phyloP scores from a whole-genome alignment of 805 yeast genomes.

The Saturnispora zaruensis region DNA sequence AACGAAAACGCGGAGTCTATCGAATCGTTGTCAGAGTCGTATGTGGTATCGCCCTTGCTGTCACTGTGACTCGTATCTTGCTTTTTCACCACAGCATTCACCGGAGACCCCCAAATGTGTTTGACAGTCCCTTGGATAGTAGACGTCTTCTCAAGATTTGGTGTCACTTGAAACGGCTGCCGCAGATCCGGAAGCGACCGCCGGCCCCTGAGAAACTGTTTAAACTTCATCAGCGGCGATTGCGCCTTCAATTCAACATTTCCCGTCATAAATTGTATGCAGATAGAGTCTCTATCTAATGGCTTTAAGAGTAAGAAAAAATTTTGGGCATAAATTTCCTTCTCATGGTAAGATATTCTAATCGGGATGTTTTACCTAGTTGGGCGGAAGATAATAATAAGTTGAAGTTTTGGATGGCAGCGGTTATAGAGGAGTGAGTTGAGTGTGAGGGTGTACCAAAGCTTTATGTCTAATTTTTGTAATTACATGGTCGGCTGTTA shows the following conservation, averaged over 20 bases:
- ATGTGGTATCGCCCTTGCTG: neutral
- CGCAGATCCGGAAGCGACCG: slow-evolving; percentile 8
- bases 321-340: neutral
- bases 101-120: slow-evolving; percentile 22
- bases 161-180: neutral
- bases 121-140: slow-evolving; percentile 27
- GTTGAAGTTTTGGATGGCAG: too few relatives aligned
- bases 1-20: slow-evolving; percentile 4
- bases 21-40: neutral
- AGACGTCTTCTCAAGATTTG: slow-evolving; percentile 7
- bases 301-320: neutral
- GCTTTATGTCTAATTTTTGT: too few relatives aligned
- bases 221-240: slow-evolving; percentile 8
- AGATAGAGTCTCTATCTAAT: neutral
- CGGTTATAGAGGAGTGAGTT: too few relatives aligned
- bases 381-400: too few relatives aligned
- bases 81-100: slow-evolving; percentile 7
- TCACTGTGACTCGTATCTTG: slow-evolving; percentile 5
- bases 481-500: too few relatives aligned
- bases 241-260: slow-evolving; percentile 3
- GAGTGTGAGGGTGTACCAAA: too few relatives aligned
- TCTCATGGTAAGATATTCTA: neutral
- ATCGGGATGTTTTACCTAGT: neutral
- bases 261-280: neutral
- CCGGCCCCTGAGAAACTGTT: slow-evolving; percentile 3